Evolutionary conservation across 805 yeast species (phyloP), one percentile per base, ranked within the genome.

Genomic region (Maudiozyma barnettii): DNA sequence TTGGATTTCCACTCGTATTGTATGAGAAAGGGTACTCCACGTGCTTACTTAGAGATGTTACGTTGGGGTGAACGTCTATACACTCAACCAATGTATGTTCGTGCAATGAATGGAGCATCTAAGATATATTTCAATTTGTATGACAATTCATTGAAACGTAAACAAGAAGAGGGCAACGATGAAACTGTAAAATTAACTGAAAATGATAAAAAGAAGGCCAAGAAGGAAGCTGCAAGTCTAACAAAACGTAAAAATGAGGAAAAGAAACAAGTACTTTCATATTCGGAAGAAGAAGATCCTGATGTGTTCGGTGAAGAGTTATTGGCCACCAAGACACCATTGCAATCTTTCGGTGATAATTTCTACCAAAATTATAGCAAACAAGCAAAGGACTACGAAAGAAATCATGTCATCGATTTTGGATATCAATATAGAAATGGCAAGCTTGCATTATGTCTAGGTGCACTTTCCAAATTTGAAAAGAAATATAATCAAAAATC

Each of bases 1-100:
- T 75, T 84, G 53, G 99, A 93, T 64, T 93, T 91, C 81, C 98
- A 93, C 63, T 82, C 85, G 41, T 93, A 87, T 64, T 84, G 95
- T 61, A 78, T 86, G 74, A 78, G 96, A 66, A 80, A 84, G 56
- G 98, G 97, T 20, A 87, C 97, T 6, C 82, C 91, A 22, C 76
- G 95, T 53, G 82, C 91, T 8, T 93, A 91, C 61, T 55, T 85
- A 26, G 81, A 80, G 18, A 78, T 86, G 77, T 54, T 90, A 44
- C 65, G 71, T 43, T 93, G 98, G 98, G 95, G 81, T 48, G 95
- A 90, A 62, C 62, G 68, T 19, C 63, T 93, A 41, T 89, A 73
- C 61, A 61, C 78, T 8, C 78, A 84, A 31, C 88, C 95, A 3
- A 75, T 84, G 45, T 87, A 78, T 59, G 70, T 76, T n/a, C 76